Conservation (phyloP, 495 filamentous ascomycete species). For the Talaromyces proteolyticus region DNA sequence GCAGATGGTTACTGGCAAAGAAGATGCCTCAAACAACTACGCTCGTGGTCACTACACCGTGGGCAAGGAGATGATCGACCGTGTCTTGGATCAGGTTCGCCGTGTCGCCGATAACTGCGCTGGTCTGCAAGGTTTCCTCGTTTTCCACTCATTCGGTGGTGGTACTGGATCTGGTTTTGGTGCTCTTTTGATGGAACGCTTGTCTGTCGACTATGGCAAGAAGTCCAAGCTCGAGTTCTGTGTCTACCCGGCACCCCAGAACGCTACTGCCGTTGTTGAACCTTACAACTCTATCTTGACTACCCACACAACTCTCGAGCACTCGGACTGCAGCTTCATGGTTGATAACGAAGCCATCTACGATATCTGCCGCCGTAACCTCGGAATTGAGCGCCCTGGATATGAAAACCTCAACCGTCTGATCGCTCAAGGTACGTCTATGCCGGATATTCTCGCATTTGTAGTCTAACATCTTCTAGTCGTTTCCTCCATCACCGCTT, state of each 20-base stretch:
- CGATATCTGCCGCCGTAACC: constrained; percentile 96
- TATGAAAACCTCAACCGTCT: constrained; percentile 98
- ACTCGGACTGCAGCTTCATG: constrained; percentile 99
- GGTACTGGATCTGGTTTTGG: constrained; percentile 98
- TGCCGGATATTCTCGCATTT: neutral
- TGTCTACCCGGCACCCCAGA: constrained; percentile 95
- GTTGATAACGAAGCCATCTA: constrained; percentile 99
- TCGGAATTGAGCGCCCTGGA: constrained; percentile 93
- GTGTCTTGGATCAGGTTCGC: constrained; percentile 93
- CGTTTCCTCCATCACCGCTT: constrained; percentile 97
- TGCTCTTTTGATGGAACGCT: constrained; percentile 93
- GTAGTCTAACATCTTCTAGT: constrained; percentile 40
- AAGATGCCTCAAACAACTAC: constrained; percentile 99
- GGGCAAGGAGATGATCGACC: constrained; percentile 97
- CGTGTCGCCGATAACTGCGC: constrained; percentile 94
- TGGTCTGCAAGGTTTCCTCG: constrained; percentile 95
- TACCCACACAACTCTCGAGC: constrained; percentile 97
- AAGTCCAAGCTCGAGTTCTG: constrained; percentile 99
- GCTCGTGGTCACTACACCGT: constrained; percentile 98
- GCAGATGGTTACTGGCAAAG: constrained; percentile 98
- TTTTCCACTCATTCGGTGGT: constrained; percentile 99
- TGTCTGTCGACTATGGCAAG: constrained; percentile 97
- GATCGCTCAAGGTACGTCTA: constrained; percentile 77
- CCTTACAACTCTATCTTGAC: constrained; percentile 99
- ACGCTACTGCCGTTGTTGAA: constrained; percentile 95